These are phyloP conservation scores for Cerioporus squamosus DNA, from an alignment of 1,284 basidiomycete genomes.

Conservation along the genomic window DNA sequence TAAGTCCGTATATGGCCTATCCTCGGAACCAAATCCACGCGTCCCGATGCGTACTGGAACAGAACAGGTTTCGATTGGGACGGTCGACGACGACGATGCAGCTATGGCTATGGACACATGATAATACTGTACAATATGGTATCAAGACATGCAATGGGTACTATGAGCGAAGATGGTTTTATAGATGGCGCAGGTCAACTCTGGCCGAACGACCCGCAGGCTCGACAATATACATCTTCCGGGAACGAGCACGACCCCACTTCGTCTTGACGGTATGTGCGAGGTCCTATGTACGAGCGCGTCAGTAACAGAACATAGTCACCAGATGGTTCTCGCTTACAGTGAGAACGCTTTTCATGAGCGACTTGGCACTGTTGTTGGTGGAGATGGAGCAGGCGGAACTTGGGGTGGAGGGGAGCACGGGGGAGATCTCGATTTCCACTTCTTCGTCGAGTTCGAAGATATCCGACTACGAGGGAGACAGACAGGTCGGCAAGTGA, in stretches of 20 bases:
- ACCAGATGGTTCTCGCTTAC: not conserved
- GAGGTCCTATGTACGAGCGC: conserved; percentile 9
- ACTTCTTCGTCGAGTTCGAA: conserved; percentile 38
- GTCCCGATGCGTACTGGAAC: no score
- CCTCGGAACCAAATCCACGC: not conserved
- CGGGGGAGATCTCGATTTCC: conserved; percentile 65
- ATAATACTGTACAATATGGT: conserved; percentile 6
- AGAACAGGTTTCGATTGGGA: not conserved
- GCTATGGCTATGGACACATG: not conserved
- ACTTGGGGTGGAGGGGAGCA: conserved; percentile 36
- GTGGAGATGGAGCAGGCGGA: conserved; percentile 36
- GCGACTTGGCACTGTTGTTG: conserved; percentile 13
- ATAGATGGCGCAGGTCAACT: not conserved
- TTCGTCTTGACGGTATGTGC: conserved; percentile 11
- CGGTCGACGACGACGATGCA: not conserved
- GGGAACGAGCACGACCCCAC: conserved; percentile 8
- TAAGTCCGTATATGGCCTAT: not conserved
- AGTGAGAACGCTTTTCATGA: conserved; percentile 16
- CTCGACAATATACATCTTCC: conserved; percentile 9
- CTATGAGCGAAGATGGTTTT: not conserved
- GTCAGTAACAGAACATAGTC: not conserved
- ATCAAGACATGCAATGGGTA: not conserved
- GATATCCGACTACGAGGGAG: conserved; percentile 26
- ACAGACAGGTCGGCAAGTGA: not conserved
- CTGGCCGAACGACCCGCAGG: not conserved